phyloP scores from a whole-genome alignment of 2,329 filamentous ascomycete species.

The Mariannaea sp. region DNA sequence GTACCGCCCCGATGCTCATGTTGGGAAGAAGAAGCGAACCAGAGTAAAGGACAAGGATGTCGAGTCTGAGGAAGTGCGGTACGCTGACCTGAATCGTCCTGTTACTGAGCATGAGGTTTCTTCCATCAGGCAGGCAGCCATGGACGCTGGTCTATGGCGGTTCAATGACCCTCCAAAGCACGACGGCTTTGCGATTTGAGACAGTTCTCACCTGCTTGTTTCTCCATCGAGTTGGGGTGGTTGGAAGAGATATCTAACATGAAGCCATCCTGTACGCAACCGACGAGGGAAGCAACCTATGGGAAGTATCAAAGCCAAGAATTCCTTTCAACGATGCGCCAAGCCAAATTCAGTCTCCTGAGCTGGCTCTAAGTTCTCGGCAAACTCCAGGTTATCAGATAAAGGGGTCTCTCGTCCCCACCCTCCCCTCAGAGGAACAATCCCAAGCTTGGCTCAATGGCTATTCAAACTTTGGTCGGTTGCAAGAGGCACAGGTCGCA shows the following conservation, averaged over 20 bases:
- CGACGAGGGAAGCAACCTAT: not conserved
- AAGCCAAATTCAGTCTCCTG: not conserved
- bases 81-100: conserved; percentile 74
- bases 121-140: conserved; percentile 68
- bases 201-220: not conserved
- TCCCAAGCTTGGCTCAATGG: conserved; percentile 11
- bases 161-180: conserved; percentile 69
- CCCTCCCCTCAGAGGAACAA: conserved; percentile 16
- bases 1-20: conserved; percentile 79
- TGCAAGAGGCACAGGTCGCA: conserved; percentile 27
- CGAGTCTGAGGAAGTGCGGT: conserved; percentile 59
- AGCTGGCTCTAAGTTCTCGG: not conserved
- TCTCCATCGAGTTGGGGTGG: not conserved
- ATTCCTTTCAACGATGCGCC: conserved; percentile 2
- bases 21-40: conserved; percentile 66
- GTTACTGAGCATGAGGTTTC: conserved; percentile 61
- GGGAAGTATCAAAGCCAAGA: not conserved
- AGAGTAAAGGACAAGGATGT: conserved; percentile 23
- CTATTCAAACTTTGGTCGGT: conserved; percentile 16
- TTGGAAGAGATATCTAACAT: not conserved
- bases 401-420: no score
- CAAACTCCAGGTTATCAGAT: no score
- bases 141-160: conserved; percentile 75
- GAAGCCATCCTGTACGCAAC: not conserved
- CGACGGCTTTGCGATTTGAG: conserved; percentile 56